phyloP scores from a whole-genome alignment of 2,329 filamentous ascomycete genomes.

The Huntiella moniliformis region DNA sequence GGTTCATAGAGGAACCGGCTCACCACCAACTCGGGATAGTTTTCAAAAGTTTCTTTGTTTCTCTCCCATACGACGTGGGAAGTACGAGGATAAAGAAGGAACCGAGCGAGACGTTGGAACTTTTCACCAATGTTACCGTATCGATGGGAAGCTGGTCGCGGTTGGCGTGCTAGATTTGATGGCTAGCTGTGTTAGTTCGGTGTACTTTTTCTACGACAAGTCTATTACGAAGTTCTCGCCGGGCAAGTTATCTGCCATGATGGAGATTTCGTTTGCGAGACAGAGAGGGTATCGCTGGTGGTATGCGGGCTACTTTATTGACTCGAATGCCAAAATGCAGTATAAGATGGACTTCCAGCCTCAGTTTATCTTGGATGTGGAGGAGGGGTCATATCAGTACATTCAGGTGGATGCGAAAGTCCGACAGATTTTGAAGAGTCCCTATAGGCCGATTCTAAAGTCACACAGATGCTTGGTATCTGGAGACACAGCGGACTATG shows the following conservation, averaged over 20 bases:
- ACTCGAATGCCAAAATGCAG: slow-evolving; percentile 62
- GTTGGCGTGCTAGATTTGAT: slow-evolving; percentile 61
- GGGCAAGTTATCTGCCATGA: slow-evolving; percentile 56
- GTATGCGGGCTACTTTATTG: slow-evolving; percentile 70
- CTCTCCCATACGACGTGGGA: slow-evolving; percentile 41
- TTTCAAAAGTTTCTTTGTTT: slow-evolving; percentile 58
- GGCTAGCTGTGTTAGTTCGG: slow-evolving; percentile 58
- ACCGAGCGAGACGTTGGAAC: slow-evolving; percentile 43
- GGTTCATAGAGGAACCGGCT: slow-evolving; percentile 51
- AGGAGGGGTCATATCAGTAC: slow-evolving; percentile 36
- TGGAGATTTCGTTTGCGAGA: slow-evolving; percentile 51
- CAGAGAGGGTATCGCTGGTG: slow-evolving; percentile 57
- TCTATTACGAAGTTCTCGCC: slow-evolving; percentile 51
- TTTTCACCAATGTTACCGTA: slow-evolving; percentile 64
- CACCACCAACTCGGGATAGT: slow-evolving; percentile 33
- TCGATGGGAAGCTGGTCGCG: slow-evolving; percentile 58
- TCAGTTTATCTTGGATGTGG: slow-evolving; percentile 54
- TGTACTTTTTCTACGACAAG: slow-evolving; percentile 69
- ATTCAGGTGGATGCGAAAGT: slow-evolving; percentile 30
- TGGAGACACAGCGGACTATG: slow-evolving; percentile 12
- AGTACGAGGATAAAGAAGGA: slow-evolving; percentile 26
- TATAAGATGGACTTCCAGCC: slow-evolving; percentile 70
- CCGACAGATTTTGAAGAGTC: background rate
- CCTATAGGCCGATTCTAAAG: background rate
- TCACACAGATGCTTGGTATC: background rate